Evolutionary conservation across 176 grass and related monocot genomes (phyloP), one percentile per base, ranked within the genome.

Genomic region (Themeda triandra): DNA sequence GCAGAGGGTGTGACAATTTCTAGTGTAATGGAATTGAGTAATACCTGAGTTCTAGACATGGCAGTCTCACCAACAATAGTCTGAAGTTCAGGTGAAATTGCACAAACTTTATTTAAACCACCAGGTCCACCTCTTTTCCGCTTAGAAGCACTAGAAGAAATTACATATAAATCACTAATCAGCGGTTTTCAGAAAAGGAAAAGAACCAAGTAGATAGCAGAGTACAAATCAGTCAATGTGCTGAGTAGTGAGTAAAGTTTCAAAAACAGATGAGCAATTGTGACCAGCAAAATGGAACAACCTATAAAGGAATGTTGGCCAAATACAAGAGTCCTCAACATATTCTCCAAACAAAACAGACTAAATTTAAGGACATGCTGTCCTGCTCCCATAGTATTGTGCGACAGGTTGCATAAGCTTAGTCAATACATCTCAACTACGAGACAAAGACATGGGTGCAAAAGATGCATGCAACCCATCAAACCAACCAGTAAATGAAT

Each of bases 21-120:
- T 80, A 65, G 46, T 23, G 18, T 24, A 63, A 48, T 49, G 17
- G 30, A n/a, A 75, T 25, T 32, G 3, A 13, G 10, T 49, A 80
- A 14, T 76, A 99, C 96, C 93, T 99, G 91, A 82, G 96, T 99
- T 86, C 96, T 93, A 89, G 96, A 91, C 96, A 99, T 99, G 78
- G 82, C 85, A 75, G 96, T 87, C 75, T 99, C 93, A 11, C 96
- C 96, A 75, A 99, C 93, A 92, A 99, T 90, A 58, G 82, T 89
- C 80, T 99, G 96, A 40, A 99, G 93, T 87, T 99, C 89, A 75
- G 96, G 96, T 80, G 96, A 99, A 92, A 99, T 84, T 66, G 93
- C 96, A 68, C 96, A 99, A 35, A 99, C 77, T 92, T 99, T 99
- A 69, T 96, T 99, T 66, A 99, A 80, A 67, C 96, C 96, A 65